Base-by-base conservation (phyloP, 495 filamentous ascomycete species). In the Penicillium riverlandense region DNA sequence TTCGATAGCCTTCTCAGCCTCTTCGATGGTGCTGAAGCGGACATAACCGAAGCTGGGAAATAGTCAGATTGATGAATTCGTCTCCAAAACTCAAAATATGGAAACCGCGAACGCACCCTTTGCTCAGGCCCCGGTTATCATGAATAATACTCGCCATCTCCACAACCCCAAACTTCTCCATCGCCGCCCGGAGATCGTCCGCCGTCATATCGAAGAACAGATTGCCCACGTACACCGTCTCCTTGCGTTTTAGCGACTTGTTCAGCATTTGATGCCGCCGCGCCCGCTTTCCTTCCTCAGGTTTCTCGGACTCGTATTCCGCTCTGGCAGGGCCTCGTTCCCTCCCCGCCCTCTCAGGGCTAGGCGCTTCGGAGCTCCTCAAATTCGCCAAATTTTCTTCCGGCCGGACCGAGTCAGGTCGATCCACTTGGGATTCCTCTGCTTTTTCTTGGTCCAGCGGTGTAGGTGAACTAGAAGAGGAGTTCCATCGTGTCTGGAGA, bases 131-230 rank as follows among this genome's bases (percentile, higher is more conserved):
- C 39, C 84, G 75, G 15, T 61, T 60, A 64, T 96, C 89, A 39
- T 74, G 75, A 16, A 82, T 76, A 46, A 96, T 66, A 39, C 63
- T 71, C 10, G 70, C 48, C 2, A 63, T 56, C 14, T 61, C 34
- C 38, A 96, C 70, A 15, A 70, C 58, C 13, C 88, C 90, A 54
- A 75, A 90, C 41, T 79, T 73, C 44, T 69, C 63, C 47, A 90
- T 85, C 11, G 84, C 75, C 40, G 76, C 71, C 50, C 71, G 64
- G 33, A 96, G 58, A 62, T 92, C 84, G 13, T 80, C 72, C 4
- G 80, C 80, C 11, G 81, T 86, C 13, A 86, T 74, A 63, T 95
- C 89, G 57, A 85, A 98, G 55, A 84, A 82, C 14, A 98, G 61
- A 68, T 98, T 98, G 31, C 86, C 86, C 50, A 96, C 55, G 55